A percentile compares a stretch with the other conserved stretches of the same genome.
These are phyloP conservation scores for Diplodia scrobiculata DNA, from an alignment of 2,329 filamentous ascomycete genomes.

Conservation along the genomic window DNA sequence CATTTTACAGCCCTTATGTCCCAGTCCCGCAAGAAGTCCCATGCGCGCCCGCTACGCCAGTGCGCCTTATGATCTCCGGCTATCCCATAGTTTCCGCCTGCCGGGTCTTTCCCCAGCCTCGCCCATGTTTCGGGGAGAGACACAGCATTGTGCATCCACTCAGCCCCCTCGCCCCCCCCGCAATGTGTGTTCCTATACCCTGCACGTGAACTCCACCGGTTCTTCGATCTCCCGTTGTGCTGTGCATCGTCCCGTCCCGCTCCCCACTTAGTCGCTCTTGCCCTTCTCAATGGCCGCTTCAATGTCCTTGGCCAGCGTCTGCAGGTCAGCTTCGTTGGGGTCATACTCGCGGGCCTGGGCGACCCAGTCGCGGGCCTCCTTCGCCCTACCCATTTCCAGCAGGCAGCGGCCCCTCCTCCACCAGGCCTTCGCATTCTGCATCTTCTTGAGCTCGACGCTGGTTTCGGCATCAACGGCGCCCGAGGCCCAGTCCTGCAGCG, in stretches of 20 bases:
- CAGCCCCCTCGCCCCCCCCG: constrained; percentile 1
- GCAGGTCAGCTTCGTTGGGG: constrained; percentile 56
- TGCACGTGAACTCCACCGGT: neutral
- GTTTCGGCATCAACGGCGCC: constrained; percentile 84
- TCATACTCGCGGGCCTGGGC: constrained; percentile 78
- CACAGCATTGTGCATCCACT: neutral
- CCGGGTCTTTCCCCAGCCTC: neutral
- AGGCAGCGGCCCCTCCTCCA: constrained; percentile 84
- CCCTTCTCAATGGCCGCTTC: constrained; percentile 56
- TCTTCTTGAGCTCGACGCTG: constrained; percentile 82
- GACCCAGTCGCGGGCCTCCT: constrained; percentile 81
- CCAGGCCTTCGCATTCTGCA: constrained; percentile 92
- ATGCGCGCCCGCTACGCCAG: constrained; percentile 15
- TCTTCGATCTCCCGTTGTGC: constrained; percentile 9
- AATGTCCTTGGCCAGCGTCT: constrained; percentile 47
- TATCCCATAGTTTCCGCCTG: neutral
- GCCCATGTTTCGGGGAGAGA: neutral
- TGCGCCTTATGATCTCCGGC: constrained; percentile 23
- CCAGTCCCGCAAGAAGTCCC: constrained; percentile 12
- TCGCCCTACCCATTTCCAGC: constrained; percentile 83
- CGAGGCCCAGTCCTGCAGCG: constrained; percentile 77
- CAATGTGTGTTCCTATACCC: neutral
- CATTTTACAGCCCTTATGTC: neutral
- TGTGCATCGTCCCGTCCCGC: neutral
- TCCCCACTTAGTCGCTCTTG: constrained; percentile 24